Base-by-base conservation (phyloP, 306 rosid genomes). In the Styphnolobium japonicum region DNA sequence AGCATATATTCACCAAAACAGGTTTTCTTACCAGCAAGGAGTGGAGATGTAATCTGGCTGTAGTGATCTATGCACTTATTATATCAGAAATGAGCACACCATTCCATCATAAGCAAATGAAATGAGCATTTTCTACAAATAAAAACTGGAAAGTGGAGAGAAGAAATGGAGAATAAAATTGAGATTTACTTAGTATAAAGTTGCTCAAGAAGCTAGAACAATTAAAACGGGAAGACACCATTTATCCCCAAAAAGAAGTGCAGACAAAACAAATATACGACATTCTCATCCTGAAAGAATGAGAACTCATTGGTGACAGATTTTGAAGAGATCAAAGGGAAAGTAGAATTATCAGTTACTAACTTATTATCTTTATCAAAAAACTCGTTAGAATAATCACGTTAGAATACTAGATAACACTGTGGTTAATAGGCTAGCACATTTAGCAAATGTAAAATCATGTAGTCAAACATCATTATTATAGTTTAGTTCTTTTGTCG, bases 301-400 rank as follows among this genome's bases (percentile, higher is more conserved):
- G 34, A 57, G 52, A 49, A 46, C 56, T 56, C 42, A 46, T 46
- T 43, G 23, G 5, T 23, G 64, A 33, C 14, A 39, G 37, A 66
- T 78, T 48, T 73, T 65, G 45, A 57, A 46, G 76, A 73, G 58
- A 43, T 15, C 60, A 29, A 7, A 42, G 8, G n/a, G 27, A 53
- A 23, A 49, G 33, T 22, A 63, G 37, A 43, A 83, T 62, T 43
- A 72, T 77, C 68, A 73, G n/a, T 66, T 45, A 36, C 31, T n/a
- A n/a, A n/a, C n/a, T n/a, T 18, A 21, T 19, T 21, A 18, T 1
- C 21, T 2, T 42, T 1, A n/a, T n/a, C n/a, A n/a, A n/a, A n/a
- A n/a, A n/a, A n/a, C n/a, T n/a, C n/a, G n/a, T n/a, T n/a, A n/a
- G n/a, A n/a, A n/a, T n/a, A n/a, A n/a, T n/a, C n/a, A n/a, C n/a